Conservation (phyloP, 768 basidiomycete species). For the Russula griseocarnosa region DNA sequence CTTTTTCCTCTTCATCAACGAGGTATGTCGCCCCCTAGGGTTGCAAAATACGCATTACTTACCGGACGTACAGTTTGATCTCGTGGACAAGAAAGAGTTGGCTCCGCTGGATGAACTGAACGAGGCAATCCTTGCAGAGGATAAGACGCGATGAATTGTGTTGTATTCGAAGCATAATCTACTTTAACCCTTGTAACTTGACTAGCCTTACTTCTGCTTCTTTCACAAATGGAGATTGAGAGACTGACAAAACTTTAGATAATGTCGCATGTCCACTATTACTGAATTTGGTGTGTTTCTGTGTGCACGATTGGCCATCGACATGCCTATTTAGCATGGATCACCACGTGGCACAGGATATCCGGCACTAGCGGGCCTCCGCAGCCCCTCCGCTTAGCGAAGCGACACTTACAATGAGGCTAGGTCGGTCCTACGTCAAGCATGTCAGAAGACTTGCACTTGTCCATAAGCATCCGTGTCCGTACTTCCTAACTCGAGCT, state of each 20-base stretch:
- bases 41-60: slow-evolving; percentile 5
- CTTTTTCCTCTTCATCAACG: slow-evolving; percentile 95
- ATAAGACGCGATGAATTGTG: slow-evolving; percentile 37
- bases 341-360: slow-evolving; percentile 1
- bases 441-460: too few relatives aligned
- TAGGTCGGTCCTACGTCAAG: too few relatives aligned
- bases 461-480: too few relatives aligned
- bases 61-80: slow-evolving; percentile 60
- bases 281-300: background rate
- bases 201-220: background rate
- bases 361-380: background rate
- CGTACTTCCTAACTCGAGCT: background rate
- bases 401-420: too few relatives aligned
- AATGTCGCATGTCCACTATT: background rate
- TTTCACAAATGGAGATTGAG: background rate
- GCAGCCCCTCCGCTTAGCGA: too few relatives aligned
- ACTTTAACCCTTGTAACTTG: background rate
- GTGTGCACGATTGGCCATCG: background rate
- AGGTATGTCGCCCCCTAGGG: slow-evolving; percentile 50
- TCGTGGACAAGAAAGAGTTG: slow-evolving; percentile 95
- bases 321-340: slow-evolving; percentile 5
- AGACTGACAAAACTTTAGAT: background rate
- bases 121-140: slow-evolving; percentile 74
- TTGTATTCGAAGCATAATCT: background rate
- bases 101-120: slow-evolving; percentile 94